Evolutionary conservation across 148 eudicot genomes (phyloP).

Genomic region (Vaccinium macrocarpon): DNA sequence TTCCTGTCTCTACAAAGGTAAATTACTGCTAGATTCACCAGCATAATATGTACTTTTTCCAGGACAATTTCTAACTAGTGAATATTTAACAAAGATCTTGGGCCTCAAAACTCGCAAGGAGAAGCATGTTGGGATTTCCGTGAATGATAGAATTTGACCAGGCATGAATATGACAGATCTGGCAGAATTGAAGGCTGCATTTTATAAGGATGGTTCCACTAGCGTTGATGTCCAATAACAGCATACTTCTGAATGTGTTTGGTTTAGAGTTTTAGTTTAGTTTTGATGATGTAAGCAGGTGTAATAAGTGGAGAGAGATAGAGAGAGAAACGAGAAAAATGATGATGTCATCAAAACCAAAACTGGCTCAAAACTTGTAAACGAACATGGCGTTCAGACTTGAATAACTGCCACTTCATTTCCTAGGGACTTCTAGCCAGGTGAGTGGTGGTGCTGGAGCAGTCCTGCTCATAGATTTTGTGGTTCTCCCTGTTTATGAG

Average conservation of each 20-base stretch:
- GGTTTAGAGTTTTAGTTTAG: too few species aligned
- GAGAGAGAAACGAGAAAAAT: too few species aligned
- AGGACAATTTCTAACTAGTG: slow-evolving; percentile 16
- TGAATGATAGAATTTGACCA: slow-evolving; percentile 81
- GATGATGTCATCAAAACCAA: too few species aligned
- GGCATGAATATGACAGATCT: slow-evolving; percentile 55
- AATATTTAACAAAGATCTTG: slow-evolving; percentile 40
- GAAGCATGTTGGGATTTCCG: slow-evolving; percentile 53
- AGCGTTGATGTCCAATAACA: slow-evolving; percentile 60
- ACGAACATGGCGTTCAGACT: too few species aligned
- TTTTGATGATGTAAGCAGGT: too few species aligned
- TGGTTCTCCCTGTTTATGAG: neutral
- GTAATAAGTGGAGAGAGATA: too few species aligned
- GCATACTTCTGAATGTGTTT: slow-evolving; percentile 2
- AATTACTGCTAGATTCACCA: slow-evolving; percentile 3
- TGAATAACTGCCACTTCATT: neutral
- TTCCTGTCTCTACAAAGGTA: slow-evolving; percentile 83
- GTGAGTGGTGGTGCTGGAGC: slow-evolving; percentile 91
- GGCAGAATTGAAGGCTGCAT: slow-evolving; percentile 74
- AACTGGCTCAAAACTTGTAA: too few species aligned
- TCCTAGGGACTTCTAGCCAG: slow-evolving; percentile 73
- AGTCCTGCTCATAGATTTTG: slow-evolving; percentile 45
- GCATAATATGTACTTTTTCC: neutral
- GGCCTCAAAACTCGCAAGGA: slow-evolving; percentile 77
- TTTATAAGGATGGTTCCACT: slow-evolving; percentile 69